These are phyloP conservation scores for Cytospora piceicola DNA, from an alignment of 2,329 filamentous ascomycete species.

Conservation along the genomic window DNA sequence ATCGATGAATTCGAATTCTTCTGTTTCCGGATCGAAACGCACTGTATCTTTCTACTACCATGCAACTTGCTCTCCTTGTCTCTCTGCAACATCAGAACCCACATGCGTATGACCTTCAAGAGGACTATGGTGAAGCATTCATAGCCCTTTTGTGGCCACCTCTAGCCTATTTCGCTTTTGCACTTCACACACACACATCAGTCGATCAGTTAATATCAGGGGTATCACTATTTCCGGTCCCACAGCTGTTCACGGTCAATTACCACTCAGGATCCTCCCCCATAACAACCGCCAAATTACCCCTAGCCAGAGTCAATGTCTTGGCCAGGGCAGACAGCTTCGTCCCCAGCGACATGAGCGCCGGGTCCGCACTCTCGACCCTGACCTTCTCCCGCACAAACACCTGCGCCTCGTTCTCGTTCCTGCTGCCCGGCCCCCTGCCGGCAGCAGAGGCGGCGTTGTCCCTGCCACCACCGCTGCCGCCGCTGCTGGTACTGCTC, in stretches of 20 bases:
- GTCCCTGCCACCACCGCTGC: neutral
- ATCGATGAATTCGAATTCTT: neutral
- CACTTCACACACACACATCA: constrained; percentile 9
- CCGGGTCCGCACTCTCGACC: constrained; percentile 88
- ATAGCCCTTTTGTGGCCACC: neutral
- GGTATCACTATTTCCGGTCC: constrained; percentile 19
- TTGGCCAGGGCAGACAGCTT: constrained; percentile 81
- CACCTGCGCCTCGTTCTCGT: constrained; percentile 66
- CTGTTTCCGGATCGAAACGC: neutral
- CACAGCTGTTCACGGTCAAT: constrained; percentile 19
- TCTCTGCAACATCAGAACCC: neutral
- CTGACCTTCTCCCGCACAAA: constrained; percentile 87
- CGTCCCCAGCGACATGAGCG: constrained; percentile 77
- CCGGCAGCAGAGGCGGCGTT: neutral
- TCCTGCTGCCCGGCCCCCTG: neutral
- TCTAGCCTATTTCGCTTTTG: neutral
- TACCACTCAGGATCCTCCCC: constrained; percentile 55
- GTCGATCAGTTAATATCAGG: constrained; percentile 21
- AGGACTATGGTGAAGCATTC: neutral
- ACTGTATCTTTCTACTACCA: too few relatives aligned
- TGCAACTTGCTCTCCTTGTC: neutral
- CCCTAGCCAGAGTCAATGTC: constrained; percentile 69
- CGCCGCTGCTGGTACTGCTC: neutral
- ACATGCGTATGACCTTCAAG: neutral
- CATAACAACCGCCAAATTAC: constrained; percentile 79